Conservation (phyloP, 1,284 basidiomycete genomes). For the Fomes fomentarius region DNA sequence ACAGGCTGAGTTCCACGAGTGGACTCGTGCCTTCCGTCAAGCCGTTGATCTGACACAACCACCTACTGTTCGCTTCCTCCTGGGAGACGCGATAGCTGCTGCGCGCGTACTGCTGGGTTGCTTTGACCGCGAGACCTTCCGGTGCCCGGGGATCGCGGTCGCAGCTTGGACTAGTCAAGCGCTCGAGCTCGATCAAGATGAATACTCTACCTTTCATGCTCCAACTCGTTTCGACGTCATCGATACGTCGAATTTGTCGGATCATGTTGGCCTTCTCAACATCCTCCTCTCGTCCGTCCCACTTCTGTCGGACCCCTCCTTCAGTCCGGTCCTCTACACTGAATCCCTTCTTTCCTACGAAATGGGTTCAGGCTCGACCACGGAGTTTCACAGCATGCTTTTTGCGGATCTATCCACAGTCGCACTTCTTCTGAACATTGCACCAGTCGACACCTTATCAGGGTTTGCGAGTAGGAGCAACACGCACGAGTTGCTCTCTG, state of each 20-base stretch:
- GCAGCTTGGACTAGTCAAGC: constrained; percentile 1
- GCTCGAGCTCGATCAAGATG: constrained; percentile 5
- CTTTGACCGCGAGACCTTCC: background rate
- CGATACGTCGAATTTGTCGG: constrained; percentile 25
- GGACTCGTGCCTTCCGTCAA: constrained; percentile 38
- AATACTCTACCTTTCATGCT: constrained; percentile 12
- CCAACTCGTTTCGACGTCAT: constrained; percentile 22
- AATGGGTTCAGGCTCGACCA: constrained; percentile 27
- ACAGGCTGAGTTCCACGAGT: constrained; percentile 37
- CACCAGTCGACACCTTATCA: constrained; percentile 44
- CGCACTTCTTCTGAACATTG: constrained; percentile 44
- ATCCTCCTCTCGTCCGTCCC: constrained; percentile 13
- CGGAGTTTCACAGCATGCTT: constrained; percentile 37
- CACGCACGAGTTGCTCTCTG: constrained; percentile 41
- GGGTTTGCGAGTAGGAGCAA: constrained; percentile 47
- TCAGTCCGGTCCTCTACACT: constrained; percentile 32
- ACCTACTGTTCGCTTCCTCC: background rate
- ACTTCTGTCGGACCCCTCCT: constrained; percentile 1
- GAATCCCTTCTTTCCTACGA: constrained; percentile 39
- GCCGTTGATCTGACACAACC: background rate
- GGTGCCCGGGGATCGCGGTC: background rate
- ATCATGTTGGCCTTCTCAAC: constrained; percentile 21
- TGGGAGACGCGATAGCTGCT: constrained; percentile 10
- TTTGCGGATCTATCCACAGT: constrained; percentile 41
- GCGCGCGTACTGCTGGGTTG: background rate